phyloP scores from a whole-genome alignment of 441 rosid species.

The Hura crepitans region DNA sequence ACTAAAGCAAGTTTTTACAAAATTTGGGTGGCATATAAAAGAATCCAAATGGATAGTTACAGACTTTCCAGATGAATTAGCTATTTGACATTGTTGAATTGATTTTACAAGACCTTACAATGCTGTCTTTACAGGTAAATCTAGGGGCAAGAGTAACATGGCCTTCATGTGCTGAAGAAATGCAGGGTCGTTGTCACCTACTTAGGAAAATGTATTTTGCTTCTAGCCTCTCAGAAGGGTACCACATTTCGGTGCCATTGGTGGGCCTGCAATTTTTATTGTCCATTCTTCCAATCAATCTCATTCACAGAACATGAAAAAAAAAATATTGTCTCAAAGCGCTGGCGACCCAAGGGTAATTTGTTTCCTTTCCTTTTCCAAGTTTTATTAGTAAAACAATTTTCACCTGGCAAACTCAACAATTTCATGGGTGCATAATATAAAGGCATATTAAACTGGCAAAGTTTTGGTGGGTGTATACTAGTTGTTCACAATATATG shows the following conservation, averaged over 20 bases:
- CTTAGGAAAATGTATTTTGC: slow-evolving; percentile 33
- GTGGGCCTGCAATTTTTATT: slow-evolving; percentile 47
- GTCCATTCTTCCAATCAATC: slow-evolving; percentile 31
- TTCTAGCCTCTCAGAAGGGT: slow-evolving; percentile 32
- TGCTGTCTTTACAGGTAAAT: slow-evolving; percentile 32
- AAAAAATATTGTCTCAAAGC: slow-evolving; percentile 30
- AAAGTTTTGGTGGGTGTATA: background rate
- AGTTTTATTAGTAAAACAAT: background rate
- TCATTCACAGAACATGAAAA: slow-evolving; percentile 66
- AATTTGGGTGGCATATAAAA: background rate
- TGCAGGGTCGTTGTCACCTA: slow-evolving; percentile 51
- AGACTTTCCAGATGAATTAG: slow-evolving; percentile 2
- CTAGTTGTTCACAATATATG: no score
- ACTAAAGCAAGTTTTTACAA: background rate
- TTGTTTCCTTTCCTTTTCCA: background rate
- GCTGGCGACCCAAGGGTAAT: slow-evolving; percentile 22
- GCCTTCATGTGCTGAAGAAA: slow-evolving; percentile 66
- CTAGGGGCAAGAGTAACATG: slow-evolving; percentile 73
- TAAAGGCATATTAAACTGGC: no score
- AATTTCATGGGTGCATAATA: background rate
- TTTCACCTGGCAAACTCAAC: background rate
- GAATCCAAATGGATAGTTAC: slow-evolving; percentile 1
- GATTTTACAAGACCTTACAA: slow-evolving; percentile 26
- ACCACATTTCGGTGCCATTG: slow-evolving; percentile 32
- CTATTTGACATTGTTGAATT: slow-evolving; percentile 23